Percentiles rank a stretch among this genome's conserved stretches.
Evolutionary conservation across 345 rosid genomes (phyloP).

Genomic region (Passiflora organensis): DNA sequence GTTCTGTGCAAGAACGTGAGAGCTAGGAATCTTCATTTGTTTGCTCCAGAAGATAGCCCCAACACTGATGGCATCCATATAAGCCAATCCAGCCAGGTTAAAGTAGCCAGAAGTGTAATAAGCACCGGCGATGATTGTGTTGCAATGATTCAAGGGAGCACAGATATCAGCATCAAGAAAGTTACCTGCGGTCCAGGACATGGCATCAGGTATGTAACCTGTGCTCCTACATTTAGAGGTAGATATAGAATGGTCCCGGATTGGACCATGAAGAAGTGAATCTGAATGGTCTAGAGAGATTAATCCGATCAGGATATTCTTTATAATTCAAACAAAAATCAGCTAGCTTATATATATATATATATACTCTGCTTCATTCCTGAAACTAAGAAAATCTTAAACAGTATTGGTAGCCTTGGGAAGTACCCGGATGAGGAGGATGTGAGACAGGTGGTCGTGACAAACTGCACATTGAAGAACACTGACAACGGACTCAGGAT

Average conservation of each 20-base stretch:
- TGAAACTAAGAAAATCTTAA: background rate
- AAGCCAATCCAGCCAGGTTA: conserved; percentile 48
- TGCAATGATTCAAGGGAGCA: conserved; percentile 55
- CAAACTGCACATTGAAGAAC: conserved; percentile 40
- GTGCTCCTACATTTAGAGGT: background rate
- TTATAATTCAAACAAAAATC: no score
- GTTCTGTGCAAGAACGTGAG: conserved; percentile 32
- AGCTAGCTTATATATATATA: no score
- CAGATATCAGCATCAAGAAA: conserved; percentile 35
- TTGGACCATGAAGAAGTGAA: no score
- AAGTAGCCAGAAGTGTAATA: conserved; percentile 32
- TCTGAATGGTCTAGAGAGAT: no score
- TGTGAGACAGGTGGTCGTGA: conserved; percentile 43
- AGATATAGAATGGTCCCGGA: no score
- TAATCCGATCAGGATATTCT: no score
- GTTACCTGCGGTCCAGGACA: conserved; percentile 77
- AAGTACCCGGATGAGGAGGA: conserved; percentile 45
- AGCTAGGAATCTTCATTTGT: conserved; percentile 19
- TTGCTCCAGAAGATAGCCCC: conserved; percentile 49
- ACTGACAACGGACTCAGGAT: conserved; percentile 68
- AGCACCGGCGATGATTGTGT: conserved; percentile 71
- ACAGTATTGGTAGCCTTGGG: conserved; percentile 77
- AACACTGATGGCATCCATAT: conserved; percentile 72
- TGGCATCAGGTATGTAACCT: conserved; percentile 46
- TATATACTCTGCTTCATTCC: background rate